A percentile compares a stretch with the other conserved stretches of the same genome.
Conservation (phyloP, 2,329 filamentous ascomycete genomes). For the Pseudocercospora fuligena region DNA sequence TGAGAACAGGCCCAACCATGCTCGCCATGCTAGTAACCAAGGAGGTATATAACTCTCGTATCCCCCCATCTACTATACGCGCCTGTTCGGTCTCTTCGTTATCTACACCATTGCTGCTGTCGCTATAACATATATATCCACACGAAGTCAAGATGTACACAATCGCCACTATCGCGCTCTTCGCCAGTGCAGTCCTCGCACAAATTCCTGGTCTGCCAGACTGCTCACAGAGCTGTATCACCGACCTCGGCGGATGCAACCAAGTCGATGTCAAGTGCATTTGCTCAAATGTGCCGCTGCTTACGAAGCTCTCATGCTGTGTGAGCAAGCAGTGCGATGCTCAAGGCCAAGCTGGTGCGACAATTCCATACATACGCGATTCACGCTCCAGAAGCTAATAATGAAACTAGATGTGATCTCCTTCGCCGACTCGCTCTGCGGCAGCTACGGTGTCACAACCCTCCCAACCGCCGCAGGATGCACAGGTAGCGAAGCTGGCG, state of each 20-base stretch:
- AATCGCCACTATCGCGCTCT: conserved; percentile 26
- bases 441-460: conserved; percentile 43
- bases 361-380: not conserved
- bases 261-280: conserved; percentile 49
- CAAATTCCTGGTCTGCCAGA: conserved; percentile 36
- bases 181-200: conserved; percentile 27
- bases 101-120: not conserved
- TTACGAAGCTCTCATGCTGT: conserved; percentile 48
- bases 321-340: conserved; percentile 43
- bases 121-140: too few relatives aligned
- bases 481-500: conserved; percentile 29
- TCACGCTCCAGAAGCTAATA: not conserved
- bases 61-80: not conserved
- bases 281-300: conserved; percentile 44
- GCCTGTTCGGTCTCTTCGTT: not conserved
- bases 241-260: conserved; percentile 45
- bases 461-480: conserved; percentile 48
- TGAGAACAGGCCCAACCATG: not conserved
- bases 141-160: conserved; percentile 26
- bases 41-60: not conserved
- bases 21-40: not conserved
- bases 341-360: conserved; percentile 42
- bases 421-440: conserved; percentile 50
- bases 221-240: conserved; percentile 44
- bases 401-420: conserved; percentile 42